Evolutionary conservation across 2,329 filamentous ascomycete genomes (phyloP).

Genomic region (Epichloe elymi): DNA sequence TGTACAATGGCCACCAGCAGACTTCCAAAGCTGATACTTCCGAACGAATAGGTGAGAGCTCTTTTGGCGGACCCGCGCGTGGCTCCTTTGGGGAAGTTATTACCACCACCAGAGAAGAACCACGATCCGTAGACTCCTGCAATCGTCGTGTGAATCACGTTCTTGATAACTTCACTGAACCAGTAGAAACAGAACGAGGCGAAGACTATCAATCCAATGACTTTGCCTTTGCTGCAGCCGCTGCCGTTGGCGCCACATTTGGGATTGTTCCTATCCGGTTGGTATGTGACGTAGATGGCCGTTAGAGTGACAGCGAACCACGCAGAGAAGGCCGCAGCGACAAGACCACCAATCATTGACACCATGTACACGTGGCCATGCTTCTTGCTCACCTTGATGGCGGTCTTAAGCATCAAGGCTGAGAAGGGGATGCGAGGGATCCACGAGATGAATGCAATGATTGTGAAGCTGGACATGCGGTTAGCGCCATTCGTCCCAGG

Average conservation of each 20-base stretch:
- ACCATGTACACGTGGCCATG: constrained; percentile 81
- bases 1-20: constrained; percentile 80
- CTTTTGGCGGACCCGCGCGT: constrained; percentile 75
- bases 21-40: constrained; percentile 78
- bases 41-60: constrained; percentile 81
- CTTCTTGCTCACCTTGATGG: constrained; percentile 71
- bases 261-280: constrained; percentile 44
- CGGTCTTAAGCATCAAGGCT: constrained; percentile 75
- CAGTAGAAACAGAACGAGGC: constrained; percentile 88
- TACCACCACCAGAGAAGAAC: constrained; percentile 59
- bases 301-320: constrained; percentile 84
- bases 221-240: constrained; percentile 59
- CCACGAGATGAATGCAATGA: constrained; percentile 61
- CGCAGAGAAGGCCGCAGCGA: constrained; percentile 62
- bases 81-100: constrained; percentile 57
- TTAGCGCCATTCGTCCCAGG: neutral
- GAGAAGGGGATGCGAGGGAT: constrained; percentile 84
- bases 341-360: constrained; percentile 67
- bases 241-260: constrained; percentile 37
- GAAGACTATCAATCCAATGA: constrained; percentile 76
- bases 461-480: constrained; percentile 4
- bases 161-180: constrained; percentile 89
- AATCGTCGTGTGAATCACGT: constrained; percentile 78
- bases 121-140: constrained; percentile 84
- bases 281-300: constrained; percentile 72